These are phyloP conservation scores for Amauroascus niger DNA, from an alignment of 2,329 filamentous ascomycete genomes.

Conservation along the genomic window DNA sequence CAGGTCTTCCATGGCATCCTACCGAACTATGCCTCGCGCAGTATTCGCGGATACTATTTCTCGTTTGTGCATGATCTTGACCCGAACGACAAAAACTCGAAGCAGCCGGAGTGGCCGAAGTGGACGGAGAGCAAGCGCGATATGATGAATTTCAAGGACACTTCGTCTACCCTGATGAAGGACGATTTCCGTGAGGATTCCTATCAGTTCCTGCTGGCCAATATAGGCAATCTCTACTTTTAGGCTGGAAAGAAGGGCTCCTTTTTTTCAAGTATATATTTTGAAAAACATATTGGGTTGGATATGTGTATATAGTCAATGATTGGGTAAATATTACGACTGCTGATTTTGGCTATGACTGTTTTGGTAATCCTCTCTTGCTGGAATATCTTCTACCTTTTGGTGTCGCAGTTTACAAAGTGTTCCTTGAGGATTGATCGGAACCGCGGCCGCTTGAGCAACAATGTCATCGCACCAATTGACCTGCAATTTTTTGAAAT, in stretches of 20 bases:
- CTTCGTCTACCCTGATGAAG: constrained; percentile 30
- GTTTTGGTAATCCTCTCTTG: no score
- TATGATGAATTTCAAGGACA: constrained; percentile 43
- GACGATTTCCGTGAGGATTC: constrained; percentile 1
- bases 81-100: constrained; percentile 50
- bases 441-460: no score
- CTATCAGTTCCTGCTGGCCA: not conserved
- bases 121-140: constrained; percentile 39
- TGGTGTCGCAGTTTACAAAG: no score
- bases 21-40: constrained; percentile 51
- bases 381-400: no score
- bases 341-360: no score
- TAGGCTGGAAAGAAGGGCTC: not conserved
- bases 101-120: constrained; percentile 44
- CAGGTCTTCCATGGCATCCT: constrained; percentile 58
- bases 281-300: no score
- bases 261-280: no score
- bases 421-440: no score
- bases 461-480: no score
- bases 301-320: no score
- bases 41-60: constrained; percentile 60
- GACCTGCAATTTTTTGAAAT: not conserved
- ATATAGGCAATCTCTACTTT: not conserved
- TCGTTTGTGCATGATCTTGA: constrained; percentile 62
- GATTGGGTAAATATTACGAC: no score